Evolutionary conservation across 2,329 filamentous ascomycete genomes (phyloP), one percentile per base, ranked within the genome.

Genomic region (Sporothrix euskadiensis): DNA sequence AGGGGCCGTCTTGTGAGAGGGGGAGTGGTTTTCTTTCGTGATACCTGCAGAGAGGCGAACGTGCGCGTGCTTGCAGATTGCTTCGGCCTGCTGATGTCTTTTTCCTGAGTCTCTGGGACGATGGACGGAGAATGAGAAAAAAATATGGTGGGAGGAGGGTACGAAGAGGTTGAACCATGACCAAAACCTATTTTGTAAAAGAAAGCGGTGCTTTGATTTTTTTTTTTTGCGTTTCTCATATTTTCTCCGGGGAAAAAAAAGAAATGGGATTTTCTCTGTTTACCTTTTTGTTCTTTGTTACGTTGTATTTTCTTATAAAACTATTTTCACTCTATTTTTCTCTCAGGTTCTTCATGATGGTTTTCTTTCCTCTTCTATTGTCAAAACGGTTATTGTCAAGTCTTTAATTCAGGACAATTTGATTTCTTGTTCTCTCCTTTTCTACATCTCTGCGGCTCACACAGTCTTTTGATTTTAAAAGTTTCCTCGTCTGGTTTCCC

Each of bases 31-130:
- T 47, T 71, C 52, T 71, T 71, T 61, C 69, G 54, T 71, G 69
- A 71, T 71, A 59, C 54, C 68, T 69, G 32, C 68, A 57, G 68
- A 69, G 35, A 26, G 66, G 19, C 66, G n/a, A 69, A 30, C 66
- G 66, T 39, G 66, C 66, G 47, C 26, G 47, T 52, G 44, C 47
- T 69, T 69, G 44, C 66, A 54, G 47, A 26, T 54, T 52, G 1
- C 44, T 49, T 49, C 44, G 63, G 26, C 44, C 63, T 68, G 63
- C 63, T 69, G 49, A 26, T 56, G 30, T 26, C 47, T 69, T 56
- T 9, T 56, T n/a, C 2, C 47, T 41, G n/a, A 56, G 66, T 39
- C 49, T 41, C 47, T 8, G n/a, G 47, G 47, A 41, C 16, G 65
- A 32, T 30, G 66, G n/a, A 47, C 22, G 22, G 30, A 39, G 69